These are phyloP conservation scores for Globisporangium canariense DNA, from an alignment of 352 stramenopile species.

Conservation along the genomic window DNA sequence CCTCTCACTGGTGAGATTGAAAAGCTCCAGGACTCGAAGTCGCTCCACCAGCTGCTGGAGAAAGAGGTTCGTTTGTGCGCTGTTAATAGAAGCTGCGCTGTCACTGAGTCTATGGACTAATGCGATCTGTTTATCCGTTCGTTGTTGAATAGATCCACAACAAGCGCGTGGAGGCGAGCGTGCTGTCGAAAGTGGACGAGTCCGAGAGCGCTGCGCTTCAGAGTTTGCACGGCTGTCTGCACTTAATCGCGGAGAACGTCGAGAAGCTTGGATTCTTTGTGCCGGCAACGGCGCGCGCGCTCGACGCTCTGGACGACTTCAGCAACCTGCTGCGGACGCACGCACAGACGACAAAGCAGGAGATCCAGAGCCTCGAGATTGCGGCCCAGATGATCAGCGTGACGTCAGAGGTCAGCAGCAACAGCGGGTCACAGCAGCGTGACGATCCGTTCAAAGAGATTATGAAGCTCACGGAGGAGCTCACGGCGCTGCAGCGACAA, in stretches of 20 bases:
- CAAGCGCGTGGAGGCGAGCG: conserved; percentile 27
- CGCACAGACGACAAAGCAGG: conserved; percentile 47
- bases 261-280: conserved; percentile 50
- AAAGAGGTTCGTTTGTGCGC: conserved; percentile 22
- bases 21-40: conserved; percentile 31
- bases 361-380: conserved; percentile 73
- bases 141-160: conserved; percentile 23
- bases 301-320: conserved; percentile 60
- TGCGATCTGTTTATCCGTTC: neutral
- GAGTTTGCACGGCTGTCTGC: conserved; percentile 41
- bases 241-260: conserved; percentile 37
- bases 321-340: conserved; percentile 47
- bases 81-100: neutral
- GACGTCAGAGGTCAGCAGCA: conserved; percentile 28
- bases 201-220: conserved; percentile 32
- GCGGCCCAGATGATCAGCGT: conserved; percentile 54
- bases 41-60: conserved; percentile 37
- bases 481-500: conserved; percentile 43
- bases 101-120: neutral
- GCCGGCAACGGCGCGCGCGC: conserved; percentile 28
- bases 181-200: conserved; percentile 31
- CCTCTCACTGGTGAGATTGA: conserved; percentile 17
- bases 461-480: conserved; percentile 39
- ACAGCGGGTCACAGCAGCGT: conserved; percentile 10
- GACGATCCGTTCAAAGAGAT: conserved; percentile 29